Conservation (phyloP, 2,329 filamentous ascomycete genomes). For the Fusarium xylarioides region DNA sequence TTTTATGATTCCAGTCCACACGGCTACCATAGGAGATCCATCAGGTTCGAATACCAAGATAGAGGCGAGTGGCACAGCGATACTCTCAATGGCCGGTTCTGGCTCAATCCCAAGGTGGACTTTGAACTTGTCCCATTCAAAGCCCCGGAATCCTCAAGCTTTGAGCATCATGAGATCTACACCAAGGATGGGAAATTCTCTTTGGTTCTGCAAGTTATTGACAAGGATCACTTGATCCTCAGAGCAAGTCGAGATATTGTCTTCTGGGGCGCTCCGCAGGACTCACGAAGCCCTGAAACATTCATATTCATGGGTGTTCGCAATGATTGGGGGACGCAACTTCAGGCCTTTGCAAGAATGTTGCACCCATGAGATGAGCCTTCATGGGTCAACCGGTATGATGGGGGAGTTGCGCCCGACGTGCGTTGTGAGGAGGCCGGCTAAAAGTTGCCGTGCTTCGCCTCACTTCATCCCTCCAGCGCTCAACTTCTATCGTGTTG, state of each 20-base stretch:
- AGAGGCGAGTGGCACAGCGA: neutral
- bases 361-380: neutral
- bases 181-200: neutral
- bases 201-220: neutral
- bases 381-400: no score
- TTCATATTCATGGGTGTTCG: conserved; percentile 5
- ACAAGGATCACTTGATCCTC: neutral
- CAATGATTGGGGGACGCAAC: neutral
- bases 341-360: neutral
- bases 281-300: neutral
- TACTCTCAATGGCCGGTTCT: neutral
- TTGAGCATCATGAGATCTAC: neutral
- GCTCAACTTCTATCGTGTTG: neutral
- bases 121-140: neutral
- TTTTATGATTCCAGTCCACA: neutral
- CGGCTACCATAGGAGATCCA: neutral
- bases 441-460: neutral
- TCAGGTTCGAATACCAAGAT: neutral
- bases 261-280: neutral
- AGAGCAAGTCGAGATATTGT: neutral
- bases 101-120: neutral
- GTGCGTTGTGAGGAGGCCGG: neutral
- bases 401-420: neutral
- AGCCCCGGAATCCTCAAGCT: neutral
- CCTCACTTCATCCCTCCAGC: neutral